phyloP scores from a whole-genome alignment of 2,329 filamentous ascomycete species.

The Alternaria burnsii region DNA sequence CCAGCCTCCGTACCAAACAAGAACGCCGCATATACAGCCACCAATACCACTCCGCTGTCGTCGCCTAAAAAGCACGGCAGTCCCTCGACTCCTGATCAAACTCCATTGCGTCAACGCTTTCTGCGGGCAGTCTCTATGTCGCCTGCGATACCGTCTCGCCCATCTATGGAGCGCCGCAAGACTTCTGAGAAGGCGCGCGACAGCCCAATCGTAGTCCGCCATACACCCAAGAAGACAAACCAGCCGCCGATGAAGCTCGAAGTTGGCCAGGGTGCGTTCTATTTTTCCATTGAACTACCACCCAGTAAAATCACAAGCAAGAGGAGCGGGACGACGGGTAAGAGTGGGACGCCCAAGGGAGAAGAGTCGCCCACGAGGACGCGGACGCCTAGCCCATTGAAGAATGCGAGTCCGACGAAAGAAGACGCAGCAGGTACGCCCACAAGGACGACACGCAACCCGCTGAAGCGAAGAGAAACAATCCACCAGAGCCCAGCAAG shows the following conservation, averaged over 20 bases:
- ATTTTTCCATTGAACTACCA: slow-evolving; percentile 32
- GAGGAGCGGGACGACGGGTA: slow-evolving; percentile 13
- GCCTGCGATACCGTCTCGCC: slow-evolving; percentile 25
- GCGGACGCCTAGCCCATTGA: slow-evolving; percentile 12
- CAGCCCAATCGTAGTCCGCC: slow-evolving; percentile 9
- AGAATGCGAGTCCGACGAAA: slow-evolving; percentile 8
- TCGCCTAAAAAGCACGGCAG: slow-evolving; percentile 9
- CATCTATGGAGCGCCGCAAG: slow-evolving; percentile 18
- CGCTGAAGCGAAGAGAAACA: neutral
- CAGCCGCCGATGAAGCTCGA: slow-evolving; percentile 19
- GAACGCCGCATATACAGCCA: slow-evolving; percentile 15
- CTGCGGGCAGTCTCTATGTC: slow-evolving; percentile 28
- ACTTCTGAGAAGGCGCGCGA: slow-evolving; percentile 1
- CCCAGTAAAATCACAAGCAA: slow-evolving; percentile 23
- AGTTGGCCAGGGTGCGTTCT: slow-evolving; percentile 30
- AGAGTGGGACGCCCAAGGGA: slow-evolving; percentile 15
- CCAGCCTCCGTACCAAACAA: slow-evolving; percentile 12
- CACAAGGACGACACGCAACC: neutral
- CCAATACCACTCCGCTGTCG: slow-evolving; percentile 8
- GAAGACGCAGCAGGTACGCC: neutral
- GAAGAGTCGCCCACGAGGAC: slow-evolving; percentile 1
- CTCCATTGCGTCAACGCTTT: slow-evolving; percentile 25
- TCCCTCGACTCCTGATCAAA: slow-evolving; percentile 6
- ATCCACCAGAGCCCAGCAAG: slow-evolving; percentile 9
- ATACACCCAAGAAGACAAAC: neutral